Conservation (phyloP, 768 basidiomycete species). For the Termitomyces sp. region DNA sequence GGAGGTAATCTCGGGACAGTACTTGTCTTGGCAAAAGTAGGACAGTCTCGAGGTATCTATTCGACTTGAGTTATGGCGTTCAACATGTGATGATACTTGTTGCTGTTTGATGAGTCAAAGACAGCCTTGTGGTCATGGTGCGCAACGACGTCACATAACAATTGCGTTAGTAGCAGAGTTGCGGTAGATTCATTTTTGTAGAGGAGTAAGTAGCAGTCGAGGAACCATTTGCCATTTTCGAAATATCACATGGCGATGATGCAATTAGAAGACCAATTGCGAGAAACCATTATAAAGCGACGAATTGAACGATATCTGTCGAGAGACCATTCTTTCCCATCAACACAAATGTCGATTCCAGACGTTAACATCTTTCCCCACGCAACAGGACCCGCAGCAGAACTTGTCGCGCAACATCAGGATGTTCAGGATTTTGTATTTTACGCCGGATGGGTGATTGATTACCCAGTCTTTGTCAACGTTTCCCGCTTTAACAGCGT, state of each 20-base stretch:
- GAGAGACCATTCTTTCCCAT: conserved; percentile 1
- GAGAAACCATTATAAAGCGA: conserved; percentile 4
- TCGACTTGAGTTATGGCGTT: neutral
- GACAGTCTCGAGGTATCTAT: neutral
- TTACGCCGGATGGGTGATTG: conserved; percentile 53
- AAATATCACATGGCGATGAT: neutral
- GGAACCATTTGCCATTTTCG: neutral
- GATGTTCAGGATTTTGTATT: conserved; percentile 51
- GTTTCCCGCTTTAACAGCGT: conserved; percentile 5
- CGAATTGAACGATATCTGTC: neutral
- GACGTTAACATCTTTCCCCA: conserved; percentile 52
- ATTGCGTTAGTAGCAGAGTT: neutral
- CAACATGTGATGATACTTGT: neutral
- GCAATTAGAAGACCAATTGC: neutral
- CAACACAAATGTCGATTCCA: conserved; percentile 31
- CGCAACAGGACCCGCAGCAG: conserved; percentile 51
- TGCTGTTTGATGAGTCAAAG: neutral
- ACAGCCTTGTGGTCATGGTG: neutral
- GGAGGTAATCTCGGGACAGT: conserved; percentile 23
- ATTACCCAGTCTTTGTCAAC: neutral
- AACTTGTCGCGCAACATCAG: conserved; percentile 48
- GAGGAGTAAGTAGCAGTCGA: neutral
- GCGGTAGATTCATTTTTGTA: neutral
- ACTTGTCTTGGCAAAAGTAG: conserved; percentile 27
- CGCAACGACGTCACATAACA: neutral